These are phyloP conservation scores for Fusarium tanahbumbuense DNA, from an alignment of 2,329 filamentous ascomycete genomes.

Conservation along the genomic window DNA sequence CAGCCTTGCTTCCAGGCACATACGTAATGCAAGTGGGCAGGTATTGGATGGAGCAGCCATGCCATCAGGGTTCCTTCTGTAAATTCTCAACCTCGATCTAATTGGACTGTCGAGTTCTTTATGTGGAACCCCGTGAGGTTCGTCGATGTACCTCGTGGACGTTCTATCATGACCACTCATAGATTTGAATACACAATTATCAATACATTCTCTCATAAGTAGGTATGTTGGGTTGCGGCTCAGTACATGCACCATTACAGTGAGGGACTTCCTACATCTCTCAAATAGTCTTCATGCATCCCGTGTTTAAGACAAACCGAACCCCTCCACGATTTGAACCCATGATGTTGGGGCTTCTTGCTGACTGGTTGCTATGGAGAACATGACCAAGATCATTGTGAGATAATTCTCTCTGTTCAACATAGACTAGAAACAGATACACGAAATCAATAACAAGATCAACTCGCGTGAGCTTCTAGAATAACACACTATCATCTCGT, in stretches of 20 bases:
- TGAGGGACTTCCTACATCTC: not conserved
- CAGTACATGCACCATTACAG: not conserved
- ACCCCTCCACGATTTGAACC: not conserved
- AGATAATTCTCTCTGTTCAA: not conserved
- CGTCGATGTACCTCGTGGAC: constrained; percentile 26
- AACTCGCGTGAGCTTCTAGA: constrained; percentile 25
- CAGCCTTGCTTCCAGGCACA: constrained; percentile 10
- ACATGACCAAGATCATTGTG: not conserved
- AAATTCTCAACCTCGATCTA: not conserved
- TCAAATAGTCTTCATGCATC: not conserved
- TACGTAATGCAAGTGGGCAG: constrained; percentile 9
- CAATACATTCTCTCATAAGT: not conserved
- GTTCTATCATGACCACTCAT: constrained; percentile 12
- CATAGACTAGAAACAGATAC: not conserved
- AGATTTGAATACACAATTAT: not conserved
- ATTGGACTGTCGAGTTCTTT: not conserved
- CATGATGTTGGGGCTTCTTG: not conserved
- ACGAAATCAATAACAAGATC: not conserved
- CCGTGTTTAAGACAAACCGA: not conserved
- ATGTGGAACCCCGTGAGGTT: constrained; percentile 19
- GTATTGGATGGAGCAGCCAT: constrained; percentile 1
- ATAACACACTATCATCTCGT: not conserved
- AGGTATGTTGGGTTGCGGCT: not conserved
- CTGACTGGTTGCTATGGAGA: not conserved
- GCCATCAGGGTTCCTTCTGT: constrained; percentile 41